Percentiles rank a stretch among this genome's conserved stretches.
These are phyloP conservation scores for Oryza glaberrima DNA, from an alignment of 176 grass and related monocot species.

Conservation along the genomic window DNA sequence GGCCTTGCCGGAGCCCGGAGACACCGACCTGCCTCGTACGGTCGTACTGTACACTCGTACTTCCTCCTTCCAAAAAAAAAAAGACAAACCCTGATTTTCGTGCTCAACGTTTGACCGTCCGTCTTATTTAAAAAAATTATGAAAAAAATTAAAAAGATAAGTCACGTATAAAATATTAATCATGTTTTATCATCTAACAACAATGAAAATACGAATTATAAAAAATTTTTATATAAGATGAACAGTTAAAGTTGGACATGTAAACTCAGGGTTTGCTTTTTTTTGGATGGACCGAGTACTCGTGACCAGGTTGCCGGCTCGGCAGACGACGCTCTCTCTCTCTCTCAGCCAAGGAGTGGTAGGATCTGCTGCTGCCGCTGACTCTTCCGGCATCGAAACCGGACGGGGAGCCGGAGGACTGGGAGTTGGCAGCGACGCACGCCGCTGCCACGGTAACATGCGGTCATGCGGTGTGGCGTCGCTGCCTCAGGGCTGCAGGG, in stretches of 20 bases:
- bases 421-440: neutral
- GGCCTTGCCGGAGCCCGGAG: neutral
- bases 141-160: too few relatives aligned
- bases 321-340: neutral
- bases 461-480: neutral
- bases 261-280: too few relatives aligned
- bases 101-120: too few relatives aligned
- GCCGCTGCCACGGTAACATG: too few relatives aligned
- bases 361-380: neutral
- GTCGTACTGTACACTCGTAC: neutral
- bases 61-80: too few relatives aligned
- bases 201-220: too few relatives aligned
- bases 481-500: neutral
- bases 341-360: neutral
- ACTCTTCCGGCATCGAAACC: conserved; percentile 8
- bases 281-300: neutral
- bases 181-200: too few relatives aligned
- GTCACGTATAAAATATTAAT: too few relatives aligned
- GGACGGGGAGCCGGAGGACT: neutral
- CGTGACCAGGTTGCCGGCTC: conserved; percentile 17
- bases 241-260: too few relatives aligned
- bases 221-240: too few relatives aligned
- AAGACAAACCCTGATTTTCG: too few relatives aligned
- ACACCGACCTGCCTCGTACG: neutral
- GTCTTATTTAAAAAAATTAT: too few relatives aligned